A percentile compares a stretch with the other conserved stretches of the same genome.
These are phyloP conservation scores for Suillus tomentosus DNA, from an alignment of 768 basidiomycete genomes.

Conservation along the genomic window DNA sequence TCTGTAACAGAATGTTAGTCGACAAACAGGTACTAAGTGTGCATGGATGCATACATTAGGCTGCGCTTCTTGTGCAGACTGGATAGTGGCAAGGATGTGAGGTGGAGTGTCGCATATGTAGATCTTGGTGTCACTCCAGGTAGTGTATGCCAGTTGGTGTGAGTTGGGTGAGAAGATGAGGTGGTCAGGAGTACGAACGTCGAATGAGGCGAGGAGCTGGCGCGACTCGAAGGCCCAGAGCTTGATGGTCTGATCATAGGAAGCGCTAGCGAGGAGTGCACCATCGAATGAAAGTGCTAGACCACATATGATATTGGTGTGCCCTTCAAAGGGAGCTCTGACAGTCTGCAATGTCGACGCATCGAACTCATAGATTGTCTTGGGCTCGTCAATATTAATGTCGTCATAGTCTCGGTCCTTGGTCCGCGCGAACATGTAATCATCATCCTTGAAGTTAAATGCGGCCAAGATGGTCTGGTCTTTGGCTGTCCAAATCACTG, in stretches of 20 bases:
- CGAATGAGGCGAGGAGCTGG: constrained; percentile 1
- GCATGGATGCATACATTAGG: neutral
- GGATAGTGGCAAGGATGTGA: neutral
- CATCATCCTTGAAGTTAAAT: neutral
- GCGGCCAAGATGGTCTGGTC: neutral
- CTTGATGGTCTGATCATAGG: neutral
- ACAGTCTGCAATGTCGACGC: neutral
- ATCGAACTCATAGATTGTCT: neutral
- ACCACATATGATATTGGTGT: neutral
- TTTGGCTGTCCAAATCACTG: neutral
- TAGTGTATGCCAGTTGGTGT: neutral
- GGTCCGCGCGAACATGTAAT: neutral
- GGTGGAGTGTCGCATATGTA: neutral
- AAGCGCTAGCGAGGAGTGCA: neutral
- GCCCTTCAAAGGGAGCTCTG: neutral
- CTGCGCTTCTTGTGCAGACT: neutral
- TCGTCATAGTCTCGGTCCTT: neutral
- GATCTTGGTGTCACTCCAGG: neutral
- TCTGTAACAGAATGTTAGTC: neutral
- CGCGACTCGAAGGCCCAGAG: neutral
- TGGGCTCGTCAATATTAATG: neutral
- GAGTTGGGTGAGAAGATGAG: neutral
- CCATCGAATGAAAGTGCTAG: neutral
- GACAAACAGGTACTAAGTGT: neutral
- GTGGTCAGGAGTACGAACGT: neutral